These are phyloP conservation scores for Podospora australis DNA, from an alignment of 495 filamentous ascomycete species.

Conservation along the genomic window DNA sequence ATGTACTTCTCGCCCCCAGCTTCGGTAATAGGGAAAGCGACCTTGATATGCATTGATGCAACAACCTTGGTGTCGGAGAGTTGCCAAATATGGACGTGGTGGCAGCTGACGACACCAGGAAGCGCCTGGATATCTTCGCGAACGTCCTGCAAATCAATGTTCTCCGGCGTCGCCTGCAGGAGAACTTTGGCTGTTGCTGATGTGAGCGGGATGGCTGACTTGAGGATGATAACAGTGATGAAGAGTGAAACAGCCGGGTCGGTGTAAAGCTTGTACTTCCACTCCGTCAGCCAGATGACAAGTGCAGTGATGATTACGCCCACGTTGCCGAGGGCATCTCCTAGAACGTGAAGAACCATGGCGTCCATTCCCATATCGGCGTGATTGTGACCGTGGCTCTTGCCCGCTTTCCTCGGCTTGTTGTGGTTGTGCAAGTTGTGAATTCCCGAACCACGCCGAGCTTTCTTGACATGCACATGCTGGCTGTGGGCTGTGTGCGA, in stretches of 20 bases:
- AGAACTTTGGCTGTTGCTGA: slow-evolving; percentile 90
- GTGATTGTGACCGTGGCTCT: slow-evolving; percentile 66
- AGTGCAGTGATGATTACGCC: slow-evolving; percentile 92
- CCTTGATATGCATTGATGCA: slow-evolving; percentile 85
- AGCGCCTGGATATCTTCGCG: slow-evolving; percentile 82
- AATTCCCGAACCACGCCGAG: slow-evolving; percentile 35
- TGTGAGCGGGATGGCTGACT: slow-evolving; percentile 85
- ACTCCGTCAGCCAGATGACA: slow-evolving; percentile 79
- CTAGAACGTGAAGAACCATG: slow-evolving; percentile 92
- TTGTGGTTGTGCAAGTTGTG: slow-evolving; percentile 74
- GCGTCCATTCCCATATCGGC: slow-evolving; percentile 95
- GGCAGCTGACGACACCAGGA: slow-evolving; percentile 77
- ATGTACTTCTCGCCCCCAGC: slow-evolving; percentile 77
- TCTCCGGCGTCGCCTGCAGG: slow-evolving; percentile 83
- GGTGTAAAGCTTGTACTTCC: slow-evolving; percentile 60
- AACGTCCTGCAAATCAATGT: slow-evolving; percentile 82
- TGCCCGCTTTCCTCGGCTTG: slow-evolving; percentile 60
- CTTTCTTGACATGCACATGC: slow-evolving; percentile 18
- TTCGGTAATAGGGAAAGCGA: slow-evolving; percentile 63
- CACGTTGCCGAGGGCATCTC: slow-evolving; percentile 93
- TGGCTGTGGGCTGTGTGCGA: slow-evolving; percentile 21
- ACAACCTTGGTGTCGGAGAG: slow-evolving; percentile 89
- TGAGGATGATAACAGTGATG: slow-evolving; percentile 91
- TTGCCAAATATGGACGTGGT: slow-evolving; percentile 97
- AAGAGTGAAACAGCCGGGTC: slow-evolving; percentile 93